These are phyloP conservation scores for Circinella minor DNA, from an alignment of 371 early-diverging fungal species.

Conservation along the genomic window DNA sequence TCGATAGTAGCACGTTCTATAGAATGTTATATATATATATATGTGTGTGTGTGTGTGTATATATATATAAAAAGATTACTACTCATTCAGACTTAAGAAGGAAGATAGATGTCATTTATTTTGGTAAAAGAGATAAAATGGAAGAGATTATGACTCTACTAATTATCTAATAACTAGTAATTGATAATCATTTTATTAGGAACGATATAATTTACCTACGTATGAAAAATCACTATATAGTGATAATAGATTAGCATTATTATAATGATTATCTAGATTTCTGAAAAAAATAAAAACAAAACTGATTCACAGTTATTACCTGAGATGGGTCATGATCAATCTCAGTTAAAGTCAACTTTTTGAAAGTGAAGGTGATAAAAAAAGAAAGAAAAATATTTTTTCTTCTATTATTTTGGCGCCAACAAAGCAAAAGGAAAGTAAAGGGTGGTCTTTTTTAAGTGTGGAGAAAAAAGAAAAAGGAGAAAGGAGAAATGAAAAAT, in stretches of 20 bases:
- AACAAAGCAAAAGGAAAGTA: neutral
- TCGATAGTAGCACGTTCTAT: constrained; percentile 39
- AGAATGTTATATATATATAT: too few species aligned
- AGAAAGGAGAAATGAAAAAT: neutral
- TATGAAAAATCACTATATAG: constrained; percentile 46
- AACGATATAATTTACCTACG: constrained; percentile 28
- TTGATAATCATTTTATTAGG: neutral
- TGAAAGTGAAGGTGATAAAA: neutral
- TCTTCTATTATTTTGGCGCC: neutral
- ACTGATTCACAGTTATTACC: constrained; percentile 20
- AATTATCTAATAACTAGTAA: neutral
- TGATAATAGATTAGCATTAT: neutral
- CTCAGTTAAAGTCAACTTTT: too few species aligned
- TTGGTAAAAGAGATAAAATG: too few species aligned
- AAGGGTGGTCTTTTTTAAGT: neutral
- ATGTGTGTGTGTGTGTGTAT: too few species aligned
- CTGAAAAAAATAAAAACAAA: neutral
- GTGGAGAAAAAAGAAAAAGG: neutral
- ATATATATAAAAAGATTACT: too few species aligned
- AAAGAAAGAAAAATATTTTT: neutral
- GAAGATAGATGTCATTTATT: too few species aligned
- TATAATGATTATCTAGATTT: neutral
- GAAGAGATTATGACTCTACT: too few species aligned
- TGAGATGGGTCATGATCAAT: constrained; percentile 40
- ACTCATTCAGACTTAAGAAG: too few species aligned